Base-by-base conservation (phyloP, 2,329 filamentous ascomycete genomes). In the Diplodia corticola region DNA sequence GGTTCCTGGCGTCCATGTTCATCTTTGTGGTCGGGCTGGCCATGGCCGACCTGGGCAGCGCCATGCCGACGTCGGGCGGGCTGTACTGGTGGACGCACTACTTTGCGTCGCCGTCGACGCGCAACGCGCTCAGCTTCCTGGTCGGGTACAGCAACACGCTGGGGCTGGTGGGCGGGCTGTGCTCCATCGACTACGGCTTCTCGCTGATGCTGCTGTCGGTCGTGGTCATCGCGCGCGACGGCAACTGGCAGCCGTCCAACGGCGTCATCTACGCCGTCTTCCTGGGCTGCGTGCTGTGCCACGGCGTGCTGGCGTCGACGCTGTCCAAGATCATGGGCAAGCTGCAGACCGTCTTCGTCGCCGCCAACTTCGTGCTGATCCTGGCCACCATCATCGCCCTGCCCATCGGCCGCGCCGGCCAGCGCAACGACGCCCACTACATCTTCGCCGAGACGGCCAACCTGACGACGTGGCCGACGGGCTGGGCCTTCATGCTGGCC, bases 111-210 rank as follows among this genome's bases (percentile, higher is more conserved):
- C 82, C 83, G 2, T 82, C 81, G 48, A 84, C 79, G 67, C 81
- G 84, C 68, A 87, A 87, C 71, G 82, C 84, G 4, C 73, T 88
- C n/a, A 85, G 82, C 69, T 88, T 87, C 70, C 73, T 87, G 37
- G 85, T 88, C 20, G 85, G 85, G 30, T 87, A 87, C 69, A 86
- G 84, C 72, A 88, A 88, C 70, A 88, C 84, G 1, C 78, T 88
- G 20, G 86, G 86, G 6, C 73, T 87, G 9, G 80, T 88, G n/a
- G 86, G 85, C 35, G 86, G 86, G 5, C 78, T 88, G 15, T 88
- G 86, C 74, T 86, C 84, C 26, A 85, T 88, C 68, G 86, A 88
- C 72, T 89, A 81, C 71, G 81, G 84, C 1, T 85, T 85, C 71
- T 80, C 84, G 1, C 74, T 85, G 46, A 87, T 87, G 84, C 82